Conservation (phyloP, 2,329 filamentous ascomycete genomes). For the Xylariaceae sp. region DNA sequence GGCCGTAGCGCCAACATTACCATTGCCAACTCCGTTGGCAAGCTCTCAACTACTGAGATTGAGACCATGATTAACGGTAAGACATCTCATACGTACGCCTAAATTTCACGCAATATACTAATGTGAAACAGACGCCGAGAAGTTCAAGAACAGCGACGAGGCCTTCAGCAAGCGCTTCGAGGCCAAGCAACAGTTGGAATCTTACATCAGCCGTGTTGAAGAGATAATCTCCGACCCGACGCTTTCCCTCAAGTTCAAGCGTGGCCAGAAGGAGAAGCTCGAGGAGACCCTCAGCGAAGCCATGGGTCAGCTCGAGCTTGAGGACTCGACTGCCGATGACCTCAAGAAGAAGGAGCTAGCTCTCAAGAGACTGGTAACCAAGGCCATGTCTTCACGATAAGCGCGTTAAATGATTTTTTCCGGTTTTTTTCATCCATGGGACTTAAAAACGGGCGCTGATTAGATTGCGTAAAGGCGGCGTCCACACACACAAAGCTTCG, state of each 20-base stretch:
- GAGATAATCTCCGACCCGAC: slow-evolving; percentile 97
- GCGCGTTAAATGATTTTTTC: slow-evolving; percentile 24
- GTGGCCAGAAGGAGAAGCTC: slow-evolving; percentile 99
- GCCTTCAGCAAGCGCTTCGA: slow-evolving; percentile 99
- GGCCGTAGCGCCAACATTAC: slow-evolving; percentile 99
- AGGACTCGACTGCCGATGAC: slow-evolving; percentile 86
- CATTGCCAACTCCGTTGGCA: slow-evolving; percentile 98
- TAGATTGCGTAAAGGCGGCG: slow-evolving; percentile 24
- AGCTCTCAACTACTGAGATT: slow-evolving; percentile 90
- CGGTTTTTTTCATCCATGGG: slow-evolving; percentile 23
- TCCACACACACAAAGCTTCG: slow-evolving; percentile 25
- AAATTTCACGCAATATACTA: slow-evolving; percentile 8
- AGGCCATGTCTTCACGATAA: slow-evolving; percentile 94
- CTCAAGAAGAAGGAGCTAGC: slow-evolving; percentile 99
- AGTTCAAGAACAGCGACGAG: slow-evolving; percentile 97
- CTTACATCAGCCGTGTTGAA: slow-evolving; percentile 97
- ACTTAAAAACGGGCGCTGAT: slow-evolving; percentile 26
- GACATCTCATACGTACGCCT: slow-evolving; percentile 21
- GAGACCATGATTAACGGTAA: slow-evolving; percentile 92
- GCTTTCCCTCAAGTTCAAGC: slow-evolving; percentile 96
- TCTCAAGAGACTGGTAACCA: slow-evolving; percentile 95
- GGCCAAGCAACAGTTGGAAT: slow-evolving; percentile 98
- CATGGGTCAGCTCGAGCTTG: slow-evolving; percentile 94
- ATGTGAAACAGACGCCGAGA: slow-evolving; percentile 66
- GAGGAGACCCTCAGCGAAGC: slow-evolving; percentile 94